phyloP scores from a whole-genome alignment of 2,329 filamentous ascomycete genomes.

The Clarireedia monteithiana region DNA sequence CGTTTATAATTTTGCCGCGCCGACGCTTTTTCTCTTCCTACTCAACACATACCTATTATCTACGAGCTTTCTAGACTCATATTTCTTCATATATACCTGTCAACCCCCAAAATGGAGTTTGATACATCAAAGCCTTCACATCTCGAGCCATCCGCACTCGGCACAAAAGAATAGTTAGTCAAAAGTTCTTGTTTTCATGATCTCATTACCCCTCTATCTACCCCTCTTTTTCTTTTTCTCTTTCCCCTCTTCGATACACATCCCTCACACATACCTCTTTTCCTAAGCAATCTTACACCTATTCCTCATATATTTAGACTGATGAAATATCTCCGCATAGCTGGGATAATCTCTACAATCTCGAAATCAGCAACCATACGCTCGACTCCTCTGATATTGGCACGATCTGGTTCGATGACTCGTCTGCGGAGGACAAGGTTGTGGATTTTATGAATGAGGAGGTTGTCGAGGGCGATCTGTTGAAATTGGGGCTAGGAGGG shows the following conservation, averaged over 20 bases:
- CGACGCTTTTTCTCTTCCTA: too few species aligned
- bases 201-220: slow-evolving; percentile 18
- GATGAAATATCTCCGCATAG: slow-evolving; percentile 34
- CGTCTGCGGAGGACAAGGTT: slow-evolving; percentile 76
- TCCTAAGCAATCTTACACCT: not conserved
- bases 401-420: slow-evolving; percentile 95
- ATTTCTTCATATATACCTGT: too few species aligned
- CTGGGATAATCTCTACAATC: slow-evolving; percentile 68
- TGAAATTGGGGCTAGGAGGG: slow-evolving; percentile 13
- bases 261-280: not conserved
- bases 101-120: slow-evolving; percentile 13
- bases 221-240: not conserved
- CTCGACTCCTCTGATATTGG: slow-evolving; percentile 71
- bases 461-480: slow-evolving; percentile 13
- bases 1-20: too few species aligned
- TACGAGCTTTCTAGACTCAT: too few species aligned
- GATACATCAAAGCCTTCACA: slow-evolving; percentile 44
- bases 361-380: slow-evolving; percentile 63
- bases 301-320: not conserved
- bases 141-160: slow-evolving; percentile 68
- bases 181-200: not conserved
- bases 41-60: too few species aligned
- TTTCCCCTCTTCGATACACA: not conserved
- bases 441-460: slow-evolving; percentile 45
- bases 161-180: slow-evolving; percentile 78